Conservation (phyloP, 2,329 filamentous ascomycete genomes). For the Aspergillaceae sp. region DNA sequence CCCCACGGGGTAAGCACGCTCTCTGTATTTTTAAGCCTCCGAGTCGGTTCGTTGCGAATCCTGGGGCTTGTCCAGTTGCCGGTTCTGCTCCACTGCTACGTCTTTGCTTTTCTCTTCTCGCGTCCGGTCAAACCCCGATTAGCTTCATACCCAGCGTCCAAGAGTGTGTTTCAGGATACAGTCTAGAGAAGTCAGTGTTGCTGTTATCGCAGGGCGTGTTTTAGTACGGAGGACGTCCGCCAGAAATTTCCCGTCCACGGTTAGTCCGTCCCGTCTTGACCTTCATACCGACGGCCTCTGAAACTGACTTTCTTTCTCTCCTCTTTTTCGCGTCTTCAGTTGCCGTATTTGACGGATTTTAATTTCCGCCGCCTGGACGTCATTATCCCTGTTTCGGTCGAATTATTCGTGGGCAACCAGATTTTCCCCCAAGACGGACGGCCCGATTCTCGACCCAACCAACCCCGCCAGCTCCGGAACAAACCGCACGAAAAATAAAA, state of each 20-base stretch:
- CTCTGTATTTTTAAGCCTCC: slow-evolving; percentile 3
- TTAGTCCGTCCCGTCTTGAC: too few species aligned
- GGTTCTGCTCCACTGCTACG: not conserved
- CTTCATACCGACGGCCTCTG: too few species aligned
- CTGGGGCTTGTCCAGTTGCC: not conserved
- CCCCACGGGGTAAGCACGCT: slow-evolving; percentile 9
- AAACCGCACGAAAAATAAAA: slow-evolving; percentile 2
- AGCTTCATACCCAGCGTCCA: too few species aligned
- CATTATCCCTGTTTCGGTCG: too few species aligned
- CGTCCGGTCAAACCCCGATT: not conserved
- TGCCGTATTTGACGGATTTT: slow-evolving; percentile 11
- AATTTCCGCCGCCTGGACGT: slow-evolving; percentile 9
- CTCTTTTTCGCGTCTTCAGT: not conserved
- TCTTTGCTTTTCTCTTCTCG: not conserved
- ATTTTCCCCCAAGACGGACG: not conserved
- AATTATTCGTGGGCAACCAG: too few species aligned
- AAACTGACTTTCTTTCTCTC: not conserved
- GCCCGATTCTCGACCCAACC: slow-evolving; percentile 1
- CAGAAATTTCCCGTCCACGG: too few species aligned
- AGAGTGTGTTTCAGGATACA: too few species aligned
- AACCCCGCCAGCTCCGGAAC: slow-evolving; percentile 2
- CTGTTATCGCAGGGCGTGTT: not conserved
- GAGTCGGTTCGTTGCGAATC: slow-evolving; percentile 5
- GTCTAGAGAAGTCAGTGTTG: not conserved
- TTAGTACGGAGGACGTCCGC: too few species aligned